Percentiles rank a stretch among this genome's conserved stretches.
Evolutionary conservation across 345 rosid genomes (phyloP).

Genomic region (Capsella bursapastoris): DNA sequence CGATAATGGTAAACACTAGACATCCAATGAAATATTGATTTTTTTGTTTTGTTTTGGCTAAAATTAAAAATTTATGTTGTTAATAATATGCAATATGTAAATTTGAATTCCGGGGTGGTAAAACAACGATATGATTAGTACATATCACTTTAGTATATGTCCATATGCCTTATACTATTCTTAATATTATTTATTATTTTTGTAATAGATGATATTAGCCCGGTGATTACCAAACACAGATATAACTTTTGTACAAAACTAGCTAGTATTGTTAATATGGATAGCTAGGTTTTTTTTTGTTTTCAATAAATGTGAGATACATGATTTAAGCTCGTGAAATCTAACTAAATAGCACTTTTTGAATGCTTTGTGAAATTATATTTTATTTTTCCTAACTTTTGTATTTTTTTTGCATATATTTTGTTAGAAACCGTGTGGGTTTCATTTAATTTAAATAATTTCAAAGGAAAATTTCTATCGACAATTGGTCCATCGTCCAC

Average conservation of each 20-base stretch:
- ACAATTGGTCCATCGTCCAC: constrained; percentile 21
- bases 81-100: not conserved
- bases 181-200: not conserved
- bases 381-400: not conserved
- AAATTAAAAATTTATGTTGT: not conserved
- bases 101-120: not conserved
- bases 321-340: constrained; percentile 8
- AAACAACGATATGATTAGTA: not conserved
- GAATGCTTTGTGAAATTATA: constrained; percentile 28
- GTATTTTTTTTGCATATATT: not conserved
- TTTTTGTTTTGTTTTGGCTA: too few relatives aligned
- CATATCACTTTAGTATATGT: not conserved
- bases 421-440: constrained; percentile 40
- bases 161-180: not conserved
- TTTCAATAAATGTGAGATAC: not conserved
- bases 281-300: not conserved
- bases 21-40: too few relatives aligned
- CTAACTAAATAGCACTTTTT: constrained; percentile 17
- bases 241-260: not conserved
- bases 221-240: too few relatives aligned
- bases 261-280: not conserved
- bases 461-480: not conserved
- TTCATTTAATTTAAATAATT: constrained; percentile 6
- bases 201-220: too few relatives aligned
- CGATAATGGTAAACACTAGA: too few relatives aligned